A percentile compares a stretch with the other conserved stretches of the same genome.
phyloP scores from a whole-genome alignment of 2,329 filamentous ascomycete genomes.

The Juglanconis oblonga region DNA sequence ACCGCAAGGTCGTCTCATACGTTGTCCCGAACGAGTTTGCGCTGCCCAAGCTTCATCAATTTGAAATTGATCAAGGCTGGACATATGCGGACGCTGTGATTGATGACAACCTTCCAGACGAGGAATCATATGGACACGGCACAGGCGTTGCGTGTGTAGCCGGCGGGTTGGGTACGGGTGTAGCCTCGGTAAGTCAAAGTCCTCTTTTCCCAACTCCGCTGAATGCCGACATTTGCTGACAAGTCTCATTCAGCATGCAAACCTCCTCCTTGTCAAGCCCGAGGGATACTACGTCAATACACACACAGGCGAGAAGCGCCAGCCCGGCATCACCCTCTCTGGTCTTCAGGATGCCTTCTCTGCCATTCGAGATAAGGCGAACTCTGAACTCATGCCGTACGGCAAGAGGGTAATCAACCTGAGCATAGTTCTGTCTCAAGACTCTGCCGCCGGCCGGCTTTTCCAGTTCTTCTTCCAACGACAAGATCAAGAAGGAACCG shows the following conservation, averaged over 20 bases:
- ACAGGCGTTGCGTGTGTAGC: slow-evolving; percentile 5
- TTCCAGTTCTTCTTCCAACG: not conserved
- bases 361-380: not conserved
- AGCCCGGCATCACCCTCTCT: not conserved
- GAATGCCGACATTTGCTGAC: no score
- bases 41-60: not conserved
- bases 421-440: not conserved
- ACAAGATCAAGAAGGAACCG: not conserved
- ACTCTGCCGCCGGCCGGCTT: not conserved
- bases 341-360: not conserved
- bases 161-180: not conserved
- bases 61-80: not conserved
- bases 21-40: not conserved
- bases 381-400: not conserved
- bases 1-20: not conserved
- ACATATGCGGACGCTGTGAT: not conserved
- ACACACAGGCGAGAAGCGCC: not conserved
- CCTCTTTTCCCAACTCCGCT: no score
- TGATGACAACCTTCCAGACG: not conserved
- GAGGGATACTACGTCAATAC: not conserved
- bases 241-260: not conserved
- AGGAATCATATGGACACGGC: not conserved
- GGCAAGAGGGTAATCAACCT: not conserved
- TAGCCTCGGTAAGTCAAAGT: not conserved
- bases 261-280: slow-evolving; percentile 1